These are phyloP conservation scores for Solanum pinnatisectum DNA, from an alignment of 257 asterid species.

Conservation along the genomic window DNA sequence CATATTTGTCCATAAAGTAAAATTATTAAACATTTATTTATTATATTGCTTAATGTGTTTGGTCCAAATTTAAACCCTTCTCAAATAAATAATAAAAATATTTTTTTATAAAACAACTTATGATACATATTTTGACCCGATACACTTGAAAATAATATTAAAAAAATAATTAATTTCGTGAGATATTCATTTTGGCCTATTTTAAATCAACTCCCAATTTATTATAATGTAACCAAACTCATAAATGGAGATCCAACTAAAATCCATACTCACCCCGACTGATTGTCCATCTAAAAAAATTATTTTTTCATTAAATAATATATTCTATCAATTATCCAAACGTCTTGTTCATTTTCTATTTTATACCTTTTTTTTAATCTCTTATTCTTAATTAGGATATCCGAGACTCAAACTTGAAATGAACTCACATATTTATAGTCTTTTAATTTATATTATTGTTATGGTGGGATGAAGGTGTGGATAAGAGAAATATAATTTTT, in stretches of 20 bases:
- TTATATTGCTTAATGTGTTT: no score
- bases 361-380: neutral
- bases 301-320: neutral
- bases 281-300: neutral
- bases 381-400: neutral
- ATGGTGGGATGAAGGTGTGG: neutral
- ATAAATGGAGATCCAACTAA: neutral
- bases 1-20: neutral
- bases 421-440: neutral
- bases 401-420: neutral
- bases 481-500: neutral
- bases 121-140: neutral
- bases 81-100: neutral
- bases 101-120: no score
- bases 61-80: neutral
- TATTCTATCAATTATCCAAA: neutral
- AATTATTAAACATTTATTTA: no score
- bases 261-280: neutral
- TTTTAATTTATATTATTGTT: neutral
- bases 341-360: neutral
- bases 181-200: neutral
- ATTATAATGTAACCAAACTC: neutral
- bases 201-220: neutral
- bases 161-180: neutral
- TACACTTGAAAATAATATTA: no score